Base-by-base conservation (phyloP, 768 basidiomycete genomes). In the Tylopilus rubrobrunneus region DNA sequence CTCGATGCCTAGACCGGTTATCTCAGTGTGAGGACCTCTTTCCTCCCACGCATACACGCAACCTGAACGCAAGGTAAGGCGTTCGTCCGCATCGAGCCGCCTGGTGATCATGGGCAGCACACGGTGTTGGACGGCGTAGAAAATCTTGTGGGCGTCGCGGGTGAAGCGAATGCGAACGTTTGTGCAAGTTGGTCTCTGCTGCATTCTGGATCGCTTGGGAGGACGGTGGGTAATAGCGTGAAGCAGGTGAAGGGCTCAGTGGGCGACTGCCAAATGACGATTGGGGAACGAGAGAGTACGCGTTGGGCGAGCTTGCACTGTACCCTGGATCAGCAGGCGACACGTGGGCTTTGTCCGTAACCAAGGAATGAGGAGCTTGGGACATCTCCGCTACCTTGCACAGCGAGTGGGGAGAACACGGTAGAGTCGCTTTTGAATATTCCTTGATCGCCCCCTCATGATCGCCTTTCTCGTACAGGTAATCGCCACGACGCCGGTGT, bases 401-500 rank as follows among this genome's bases (percentile, higher is more conserved):
- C 25, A 25, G 25, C 2, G 25, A 25, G 25, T 5, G 25, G 5
- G 25, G 25, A 25, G 25, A 25, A 25, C 25, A 2, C 25, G 2
- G 25, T 5, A 25, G 2, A 25, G 4, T 25, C 25, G 2, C 25
- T 25, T 25, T 25, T 19, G 19, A 19, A 66, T 89, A 98, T 66
- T 97, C 93, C 34, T 83, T 80, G 89, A 98, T 96, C 0, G 95
- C 87, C 6, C 84, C 88, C 55, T 98, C 97, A 61, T 88, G 96
- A 63, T 98, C 93, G 5, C 86, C 87, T 69, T 96, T 97, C 17
- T 76, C 63, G 66, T 99, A 98, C 12, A 98, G 75, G 64, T 94
- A 84, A 63, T 98, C 95, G 1, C 93, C 96, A 64, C 94, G 96
- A 53, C 87, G 86, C 42, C 84, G 76, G 62, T 95, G 89, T 21